These are phyloP conservation scores for Phalaenopsis aphrodite DNA, from an alignment of 106 monocot genomes.

Conservation along the genomic window DNA sequence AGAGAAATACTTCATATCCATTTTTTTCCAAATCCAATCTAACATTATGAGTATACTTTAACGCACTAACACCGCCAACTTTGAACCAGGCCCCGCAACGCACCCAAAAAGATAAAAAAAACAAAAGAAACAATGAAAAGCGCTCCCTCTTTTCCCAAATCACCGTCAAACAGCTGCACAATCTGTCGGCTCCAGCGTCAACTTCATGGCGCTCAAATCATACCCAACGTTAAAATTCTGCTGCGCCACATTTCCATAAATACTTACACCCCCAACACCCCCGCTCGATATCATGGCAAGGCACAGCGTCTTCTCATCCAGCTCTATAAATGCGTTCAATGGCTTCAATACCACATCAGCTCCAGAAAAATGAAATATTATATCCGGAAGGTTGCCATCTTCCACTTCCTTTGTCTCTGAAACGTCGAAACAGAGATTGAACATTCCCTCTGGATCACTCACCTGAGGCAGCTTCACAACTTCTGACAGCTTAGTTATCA, in stretches of 20 bases:
- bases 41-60: too few species aligned
- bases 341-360: slow-evolving; percentile 17
- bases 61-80: too few species aligned
- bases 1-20: too few species aligned
- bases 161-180: slow-evolving; percentile 10
- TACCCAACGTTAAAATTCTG: slow-evolving; percentile 40
- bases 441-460: background rate
- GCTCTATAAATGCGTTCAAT: slow-evolving; percentile 12
- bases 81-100: too few species aligned
- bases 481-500: background rate
- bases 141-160: too few species aligned
- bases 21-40: too few species aligned
- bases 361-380: slow-evolving; percentile 18
- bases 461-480: slow-evolving; percentile 10
- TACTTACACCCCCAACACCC: background rate
- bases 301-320: slow-evolving; percentile 13
- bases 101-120: too few species aligned
- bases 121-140: too few species aligned
- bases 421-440: slow-evolving; percentile 27
- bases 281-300: slow-evolving; percentile 15
- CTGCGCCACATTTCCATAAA: slow-evolving; percentile 49
- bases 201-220: slow-evolving; percentile 21
- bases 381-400: slow-evolving; percentile 16
- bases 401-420: background rate
- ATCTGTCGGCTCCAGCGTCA: slow-evolving; percentile 22